These are phyloP conservation scores for Suillus subaureus DNA, from an alignment of 768 basidiomycete species.

Conservation along the genomic window DNA sequence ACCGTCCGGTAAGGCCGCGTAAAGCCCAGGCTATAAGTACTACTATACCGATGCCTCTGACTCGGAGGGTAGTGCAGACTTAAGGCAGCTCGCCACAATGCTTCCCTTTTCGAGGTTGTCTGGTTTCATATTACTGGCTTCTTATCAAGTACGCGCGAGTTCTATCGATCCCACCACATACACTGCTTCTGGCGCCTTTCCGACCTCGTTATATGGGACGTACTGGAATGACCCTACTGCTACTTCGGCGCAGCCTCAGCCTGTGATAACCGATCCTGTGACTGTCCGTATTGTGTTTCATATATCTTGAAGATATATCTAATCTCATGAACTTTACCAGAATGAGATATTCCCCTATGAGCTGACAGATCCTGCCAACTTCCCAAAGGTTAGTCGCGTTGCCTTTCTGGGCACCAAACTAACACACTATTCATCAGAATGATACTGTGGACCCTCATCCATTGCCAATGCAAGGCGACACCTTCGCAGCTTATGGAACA, in stretches of 20 bases:
- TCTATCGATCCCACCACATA: constrained; percentile 38
- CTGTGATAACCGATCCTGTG: constrained; percentile 69
- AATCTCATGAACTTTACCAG: constrained; percentile 31
- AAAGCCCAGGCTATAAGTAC: neutral
- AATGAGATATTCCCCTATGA: constrained; percentile 55
- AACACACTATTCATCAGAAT: constrained; percentile 28
- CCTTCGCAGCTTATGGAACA: constrained; percentile 37
- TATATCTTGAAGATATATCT: constrained; percentile 2
- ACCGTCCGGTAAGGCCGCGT: neutral
- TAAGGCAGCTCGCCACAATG: constrained; percentile 14
- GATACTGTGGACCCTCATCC: constrained; percentile 48
- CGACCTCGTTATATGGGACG: constrained; percentile 56
- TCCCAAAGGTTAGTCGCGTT: constrained; percentile 43
- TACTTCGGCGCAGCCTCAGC: constrained; percentile 69
- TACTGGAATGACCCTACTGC: constrained; percentile 74
- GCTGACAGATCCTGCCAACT: constrained; percentile 62
- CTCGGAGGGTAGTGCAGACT: neutral
- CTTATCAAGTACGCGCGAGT: constrained; percentile 11
- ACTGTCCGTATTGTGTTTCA: constrained; percentile 41
- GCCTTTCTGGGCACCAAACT: no score
- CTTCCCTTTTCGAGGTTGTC: constrained; percentile 15
- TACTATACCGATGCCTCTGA: neutral
- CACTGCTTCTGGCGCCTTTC: constrained; percentile 63
- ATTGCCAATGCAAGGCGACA: constrained; percentile 40
- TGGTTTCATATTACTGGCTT: constrained; percentile 16